Conservation (phyloP, 345 rosid genomes). For the Euphorbia pulcherrima region DNA sequence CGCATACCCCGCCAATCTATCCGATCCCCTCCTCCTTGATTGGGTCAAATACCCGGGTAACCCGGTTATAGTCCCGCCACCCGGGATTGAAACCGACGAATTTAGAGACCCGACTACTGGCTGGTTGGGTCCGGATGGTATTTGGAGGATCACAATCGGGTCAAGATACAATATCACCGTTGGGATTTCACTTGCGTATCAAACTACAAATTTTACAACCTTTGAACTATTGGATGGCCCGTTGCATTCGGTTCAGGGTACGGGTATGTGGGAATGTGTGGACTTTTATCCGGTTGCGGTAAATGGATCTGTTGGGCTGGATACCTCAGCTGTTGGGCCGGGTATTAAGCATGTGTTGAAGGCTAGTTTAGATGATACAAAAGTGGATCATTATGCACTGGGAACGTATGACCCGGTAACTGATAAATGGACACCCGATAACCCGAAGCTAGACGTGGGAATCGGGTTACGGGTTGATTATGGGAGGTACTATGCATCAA, state of each 20-base stretch:
- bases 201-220: conserved; percentile 53
- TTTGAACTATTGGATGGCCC: conserved; percentile 40
- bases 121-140: conserved; percentile 62
- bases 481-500: conserved; percentile 85
- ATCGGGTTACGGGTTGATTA: conserved; percentile 74
- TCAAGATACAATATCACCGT: conserved; percentile 44
- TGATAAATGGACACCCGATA: conserved; percentile 76
- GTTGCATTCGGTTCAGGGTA: conserved; percentile 68
- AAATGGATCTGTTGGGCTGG: conserved; percentile 51
- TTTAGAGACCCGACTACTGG: conserved; percentile 92
- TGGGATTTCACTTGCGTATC: conserved; percentile 64
- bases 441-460: conserved; percentile 72
- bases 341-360: conserved; percentile 74
- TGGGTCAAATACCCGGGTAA: conserved; percentile 76
- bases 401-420: conserved; percentile 60
- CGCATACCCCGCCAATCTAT: conserved; percentile 70
- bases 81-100: conserved; percentile 48
- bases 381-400: conserved; percentile 66
- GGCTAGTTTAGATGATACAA: conserved; percentile 83
- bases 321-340: conserved; percentile 60
- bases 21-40: conserved; percentile 78
- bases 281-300: conserved; percentile 80
- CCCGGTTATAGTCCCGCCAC: conserved; percentile 73
- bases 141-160: conserved; percentile 68
- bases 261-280: conserved; percentile 99